Evolutionary conservation across 129 eudicot genomes (phyloP), one percentile per base, ranked within the genome.

Genomic region (Saussurea involucrata): DNA sequence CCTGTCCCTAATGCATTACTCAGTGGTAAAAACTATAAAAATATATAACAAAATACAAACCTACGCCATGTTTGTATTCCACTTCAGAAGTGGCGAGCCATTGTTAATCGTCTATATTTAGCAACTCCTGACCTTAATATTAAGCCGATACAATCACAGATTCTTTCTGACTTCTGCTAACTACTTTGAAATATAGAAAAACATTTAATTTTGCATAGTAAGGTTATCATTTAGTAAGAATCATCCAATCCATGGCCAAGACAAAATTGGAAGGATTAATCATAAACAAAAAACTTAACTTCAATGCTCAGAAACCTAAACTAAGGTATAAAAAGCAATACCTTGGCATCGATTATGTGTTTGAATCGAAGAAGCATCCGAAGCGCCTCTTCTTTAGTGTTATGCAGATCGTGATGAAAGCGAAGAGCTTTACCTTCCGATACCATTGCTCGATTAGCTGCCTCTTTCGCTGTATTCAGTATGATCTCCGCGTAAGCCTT

Each of bases 401-500:
- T 78, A 80, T 34, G 40, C 80, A 88, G 77, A 46, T 88, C 90
- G 28, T 77, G 61, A 73, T 88, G 84, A 68, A 76, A 71, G 13
- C 87, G 71, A 70, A 79, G 80, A 11, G 98, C 88, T 67, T 83
- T 88, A 18, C 86, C 34, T 57, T 90, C 92, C 8, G 90, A 84
- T 74, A 66, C 86, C 94, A 92, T 88, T 55, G 85, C 81, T 53
- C 96, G 86, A 67, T 85, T 88, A 64, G 96, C 96, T 17, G 94
- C 92, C 68, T 92, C 98, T 67, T 86, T 92, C 20, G 92, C 83
- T 70, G 90, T 86, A 80, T 88, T 92, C 76, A 90, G 81, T 34
- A 92, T 88, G 71, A 90, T 88, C 61, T 86, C 96, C 27, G 98
- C 98, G 27, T 90, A 92, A n/a, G 87, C 94, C 81, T 84, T 86